Percentiles rank a stretch among this genome's conserved stretches.
Conservation (phyloP, 179 eudicot genomes). For the Drosera spatulata region DNA sequence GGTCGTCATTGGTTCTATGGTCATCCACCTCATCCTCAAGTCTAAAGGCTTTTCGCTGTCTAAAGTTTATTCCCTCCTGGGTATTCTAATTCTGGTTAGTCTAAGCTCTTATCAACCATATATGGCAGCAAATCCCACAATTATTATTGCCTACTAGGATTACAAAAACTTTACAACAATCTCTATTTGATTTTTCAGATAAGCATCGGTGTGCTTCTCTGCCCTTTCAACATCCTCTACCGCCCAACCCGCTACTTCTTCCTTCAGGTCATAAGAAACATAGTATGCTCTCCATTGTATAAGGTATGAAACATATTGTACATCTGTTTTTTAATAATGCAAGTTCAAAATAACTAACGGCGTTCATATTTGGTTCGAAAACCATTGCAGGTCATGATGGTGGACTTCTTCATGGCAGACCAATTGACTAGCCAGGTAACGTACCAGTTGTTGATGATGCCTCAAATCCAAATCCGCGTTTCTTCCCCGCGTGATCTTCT, state of each 20-base stretch:
- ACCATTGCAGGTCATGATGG: slow-evolving; percentile 36
- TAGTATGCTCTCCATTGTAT: slow-evolving; percentile 53
- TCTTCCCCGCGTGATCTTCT: no score
- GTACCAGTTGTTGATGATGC: no score
- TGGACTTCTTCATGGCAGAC: slow-evolving; percentile 98
- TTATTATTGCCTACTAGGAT: no score
- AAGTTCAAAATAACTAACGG: neutral
- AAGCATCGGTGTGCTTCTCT: slow-evolving; percentile 19
- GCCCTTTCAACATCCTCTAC: slow-evolving; percentile 46
- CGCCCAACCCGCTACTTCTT: slow-evolving; percentile 47
- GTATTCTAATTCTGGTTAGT: slow-evolving; percentile 61
- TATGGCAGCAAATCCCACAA: neutral
- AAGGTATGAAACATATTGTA: slow-evolving; percentile 22
- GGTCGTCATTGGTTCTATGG: slow-evolving; percentile 54
- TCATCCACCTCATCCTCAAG: slow-evolving; percentile 53
- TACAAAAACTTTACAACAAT: no score
- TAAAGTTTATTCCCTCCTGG: slow-evolving; percentile 56
- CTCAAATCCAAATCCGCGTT: no score
- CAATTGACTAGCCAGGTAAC: slow-evolving; percentile 95
- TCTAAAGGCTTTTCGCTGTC: slow-evolving; percentile 54
- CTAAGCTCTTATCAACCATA: neutral
- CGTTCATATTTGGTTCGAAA: neutral
- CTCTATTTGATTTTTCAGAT: slow-evolving; percentile 8
- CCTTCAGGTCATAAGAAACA: slow-evolving; percentile 40
- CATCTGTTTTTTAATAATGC: neutral